Percentiles rank a stretch among this genome's conserved stretches.
Evolutionary conservation across 352 stramenopile species (phyloP).

Genomic region (Phytopythium delawarense): DNA sequence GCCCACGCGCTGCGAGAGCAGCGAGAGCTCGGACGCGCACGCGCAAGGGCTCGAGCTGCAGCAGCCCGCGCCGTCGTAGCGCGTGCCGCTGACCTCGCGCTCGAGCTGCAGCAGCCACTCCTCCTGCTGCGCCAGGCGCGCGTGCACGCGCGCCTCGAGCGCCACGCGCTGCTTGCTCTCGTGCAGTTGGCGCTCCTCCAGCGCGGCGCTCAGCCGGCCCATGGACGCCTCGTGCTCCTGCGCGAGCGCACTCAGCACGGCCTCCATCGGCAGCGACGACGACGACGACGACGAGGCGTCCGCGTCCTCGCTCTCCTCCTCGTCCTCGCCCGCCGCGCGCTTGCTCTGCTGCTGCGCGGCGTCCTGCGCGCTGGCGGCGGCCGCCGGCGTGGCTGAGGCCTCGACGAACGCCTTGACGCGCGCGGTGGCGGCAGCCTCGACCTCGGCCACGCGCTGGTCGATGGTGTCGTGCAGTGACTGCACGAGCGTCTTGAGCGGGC

Average conservation of each 20-base stretch:
- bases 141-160: constrained; percentile 56
- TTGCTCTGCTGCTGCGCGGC: not conserved
- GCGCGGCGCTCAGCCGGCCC: constrained; percentile 55
- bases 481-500: constrained; percentile 62
- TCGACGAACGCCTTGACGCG: not conserved
- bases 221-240: constrained; percentile 70
- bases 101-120: constrained; percentile 82
- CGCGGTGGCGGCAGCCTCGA: not conserved
- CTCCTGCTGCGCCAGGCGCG: constrained; percentile 57
- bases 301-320: not conserved
- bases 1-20: not conserved
- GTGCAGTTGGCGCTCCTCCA: constrained; percentile 56
- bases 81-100: constrained; percentile 43
- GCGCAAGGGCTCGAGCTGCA: too few species aligned
- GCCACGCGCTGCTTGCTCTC: constrained; percentile 60
- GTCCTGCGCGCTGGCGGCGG: not conserved
- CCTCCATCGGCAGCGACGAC: constrained; percentile 34
- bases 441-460: constrained; percentile 8
- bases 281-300: not conserved
- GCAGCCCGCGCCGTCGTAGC: too few species aligned
- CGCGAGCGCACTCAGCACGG: constrained; percentile 47
- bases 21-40: not conserved
- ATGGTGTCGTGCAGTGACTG: constrained; percentile 52
- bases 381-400: not conserved
- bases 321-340: not conserved